Evolutionary conservation across 805 yeast genomes (phyloP).

Genomic region (Hanseniaspora guilliermondii): DNA sequence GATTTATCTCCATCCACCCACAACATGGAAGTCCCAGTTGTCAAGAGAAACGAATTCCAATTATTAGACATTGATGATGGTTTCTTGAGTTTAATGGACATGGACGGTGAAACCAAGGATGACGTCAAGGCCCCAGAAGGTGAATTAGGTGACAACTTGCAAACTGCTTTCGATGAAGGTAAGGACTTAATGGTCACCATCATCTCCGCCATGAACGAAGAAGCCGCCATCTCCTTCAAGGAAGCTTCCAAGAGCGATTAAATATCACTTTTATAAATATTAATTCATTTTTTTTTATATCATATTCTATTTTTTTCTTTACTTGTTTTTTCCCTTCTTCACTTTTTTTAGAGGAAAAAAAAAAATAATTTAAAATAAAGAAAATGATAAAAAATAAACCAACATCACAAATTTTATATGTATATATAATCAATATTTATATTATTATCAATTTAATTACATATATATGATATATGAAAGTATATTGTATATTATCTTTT

Average conservation of each 20-base stretch:
- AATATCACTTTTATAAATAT: background rate
- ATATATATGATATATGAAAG: too few relatives aligned
- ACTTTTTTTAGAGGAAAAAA: too few relatives aligned
- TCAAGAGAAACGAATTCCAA: conserved; percentile 89
- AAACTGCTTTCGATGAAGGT: conserved; percentile 91
- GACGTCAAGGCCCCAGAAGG: conserved; percentile 98
- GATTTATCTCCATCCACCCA: conserved; percentile 99
- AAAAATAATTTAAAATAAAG: too few relatives aligned
- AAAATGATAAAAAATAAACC: too few relatives aligned
- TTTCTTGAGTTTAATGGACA: conserved; percentile 89
- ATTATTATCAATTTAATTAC: too few relatives aligned
- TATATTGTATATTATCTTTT: too few relatives aligned
- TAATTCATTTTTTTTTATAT: background rate
- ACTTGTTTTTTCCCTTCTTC: too few relatives aligned
- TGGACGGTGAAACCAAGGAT: conserved; percentile 97
- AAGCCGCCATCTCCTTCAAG: conserved; percentile 96
- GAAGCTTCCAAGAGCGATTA: conserved; percentile 76
- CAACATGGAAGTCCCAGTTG: conserved; percentile 99
- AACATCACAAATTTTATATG: too few relatives aligned
- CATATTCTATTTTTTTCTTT: background rate
- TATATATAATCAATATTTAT: too few relatives aligned
- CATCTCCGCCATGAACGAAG: conserved; percentile 98
- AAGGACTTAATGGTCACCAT: conserved; percentile 94
- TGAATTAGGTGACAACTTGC: conserved; percentile 88
- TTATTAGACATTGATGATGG: conserved; percentile 97